Base-by-base conservation (phyloP, 2,329 filamentous ascomycete genomes). In the Drechslera avenae region DNA sequence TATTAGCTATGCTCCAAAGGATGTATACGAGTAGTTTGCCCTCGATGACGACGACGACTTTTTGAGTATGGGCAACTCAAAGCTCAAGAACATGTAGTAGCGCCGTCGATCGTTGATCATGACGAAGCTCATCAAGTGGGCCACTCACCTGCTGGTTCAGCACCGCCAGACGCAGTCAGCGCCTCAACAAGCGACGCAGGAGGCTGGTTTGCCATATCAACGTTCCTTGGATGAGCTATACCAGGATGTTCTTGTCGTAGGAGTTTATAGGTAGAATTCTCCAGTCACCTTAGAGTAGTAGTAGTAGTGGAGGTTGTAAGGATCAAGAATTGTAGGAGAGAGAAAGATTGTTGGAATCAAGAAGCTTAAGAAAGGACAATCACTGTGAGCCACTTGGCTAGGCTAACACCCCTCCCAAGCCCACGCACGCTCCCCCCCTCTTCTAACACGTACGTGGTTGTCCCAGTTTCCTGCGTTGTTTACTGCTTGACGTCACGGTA, bases 141-240 rank as follows among this genome's bases (percentile, higher is more conserved):
- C 50, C 14, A 16, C 61, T 55, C 49, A 74, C 72, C 68, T 51
- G 72, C 74, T 21, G 73, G 71, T 55, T 78, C 76, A 19, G 69
- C 56, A n/a, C 71, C 73, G 14, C 74, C 73, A 40, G 75, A 75
- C 13, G 74, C 73, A 4, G 74, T 76, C 46, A 79, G 51, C 28
- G 63, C 73, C 9, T 78, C 69, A 13, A 75, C 58, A 17, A 79
- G 68, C 18, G 49, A 52, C 10, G 43, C 43, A 23, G 45, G 44
- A 19, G 45, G 39, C 34, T 50, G 47, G 32, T 47, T 48, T 16
- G 50, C 46, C 50, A 53, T 53, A 31, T 32, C 44, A 45, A 36
- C n/a, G 19, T 13, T n/a, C 21, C 10, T 12, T 28, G 2, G 9
- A 28, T 28, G 26, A 13, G 1, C 9, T 28, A 13, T 28, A 28